Base-by-base conservation (phyloP, 1,139 yeast species). In the Suhomyces panamericanus region DNA sequence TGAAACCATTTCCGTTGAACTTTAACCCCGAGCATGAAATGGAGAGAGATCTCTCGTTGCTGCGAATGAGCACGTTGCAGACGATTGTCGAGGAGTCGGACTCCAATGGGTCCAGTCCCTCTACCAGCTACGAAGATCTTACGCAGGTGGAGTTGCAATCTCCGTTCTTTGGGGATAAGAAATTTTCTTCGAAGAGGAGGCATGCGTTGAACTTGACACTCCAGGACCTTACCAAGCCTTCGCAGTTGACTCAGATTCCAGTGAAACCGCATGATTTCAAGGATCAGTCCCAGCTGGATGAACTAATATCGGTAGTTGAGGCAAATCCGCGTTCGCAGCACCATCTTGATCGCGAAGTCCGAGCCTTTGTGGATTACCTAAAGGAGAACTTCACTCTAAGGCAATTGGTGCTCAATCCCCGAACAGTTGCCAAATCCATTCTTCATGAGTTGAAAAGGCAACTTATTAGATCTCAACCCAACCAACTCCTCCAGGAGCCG, bases 1-100 rank as follows among this genome's bases (percentile, higher is more conserved):
- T 52, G 22, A 52, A 50, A 27, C 57, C 57, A 6, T 54, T 52
- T 28, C 57, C 57, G 5, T 43, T 53, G 15, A 50, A 49, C 33
- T 44, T 43, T 24, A 41, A 42, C 5, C 41, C 45, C 1, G 45
- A 35, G 4, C 35, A 35, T 11, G 35, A 42, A 8, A 13, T n/a
- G 8, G 32, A 24, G 16, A 17, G 13, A 8, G n/a, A 9, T 4
- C 32, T 30, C 17, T n/a, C 35, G 4, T 26, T 22, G 11, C 35
- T 26, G 41, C n/a, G 35, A 15, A 38, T 17, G 7, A 22, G 32
- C 5, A 24, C 28, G 3, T n/a, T 40, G 4, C 32, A 40, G 14
- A 26, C 42, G 11, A 16, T 40, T 35, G 15, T 24, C 22, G 31
- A 40, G n/a, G 27, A 34, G 30, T 9, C 29, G 13, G 36, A 34